Conservation (phyloP, 331 rosid species). For the Pyrus hybrid region DNA sequence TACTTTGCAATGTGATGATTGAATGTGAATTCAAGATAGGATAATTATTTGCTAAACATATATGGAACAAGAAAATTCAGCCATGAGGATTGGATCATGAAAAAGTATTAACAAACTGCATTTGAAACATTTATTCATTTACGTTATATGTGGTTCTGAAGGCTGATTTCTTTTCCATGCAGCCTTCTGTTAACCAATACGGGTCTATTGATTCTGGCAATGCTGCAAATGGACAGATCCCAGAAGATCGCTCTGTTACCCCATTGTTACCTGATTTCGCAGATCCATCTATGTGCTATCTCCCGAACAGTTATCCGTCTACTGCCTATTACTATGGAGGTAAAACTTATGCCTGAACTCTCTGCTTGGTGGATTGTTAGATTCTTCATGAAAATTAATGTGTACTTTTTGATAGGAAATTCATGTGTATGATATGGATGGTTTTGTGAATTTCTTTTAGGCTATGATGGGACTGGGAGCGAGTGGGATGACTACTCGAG, state of each 20-base stretch:
- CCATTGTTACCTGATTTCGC: constrained; percentile 58
- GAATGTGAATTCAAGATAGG: not conserved
- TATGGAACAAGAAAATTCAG: not conserved
- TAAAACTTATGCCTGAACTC: constrained; percentile 8
- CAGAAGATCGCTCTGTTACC: constrained; percentile 65
- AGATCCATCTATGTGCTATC: constrained; percentile 70
- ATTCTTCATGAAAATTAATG: not conserved
- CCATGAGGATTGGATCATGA: no score
- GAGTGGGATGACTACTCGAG: constrained; percentile 85
- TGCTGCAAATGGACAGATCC: constrained; percentile 60
- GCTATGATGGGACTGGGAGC: constrained; percentile 58
- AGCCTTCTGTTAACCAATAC: constrained; percentile 59
- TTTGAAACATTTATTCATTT: not conserved
- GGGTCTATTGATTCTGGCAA: constrained; percentile 64
- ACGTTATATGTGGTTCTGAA: not conserved
- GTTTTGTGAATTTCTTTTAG: constrained; percentile 18
- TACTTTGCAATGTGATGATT: not conserved
- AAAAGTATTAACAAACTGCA: not conserved
- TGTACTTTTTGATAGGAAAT: not conserved
- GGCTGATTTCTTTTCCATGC: constrained; percentile 1
- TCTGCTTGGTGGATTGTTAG: not conserved
- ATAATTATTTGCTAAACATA: not conserved
- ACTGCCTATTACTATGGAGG: constrained; percentile 78
- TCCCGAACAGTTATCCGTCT: constrained; percentile 65
- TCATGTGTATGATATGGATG: not conserved